These are phyloP conservation scores for Plasmodium chabaudi DNA, from an alignment of 169 alveolate species.

Conservation along the genomic window DNA sequence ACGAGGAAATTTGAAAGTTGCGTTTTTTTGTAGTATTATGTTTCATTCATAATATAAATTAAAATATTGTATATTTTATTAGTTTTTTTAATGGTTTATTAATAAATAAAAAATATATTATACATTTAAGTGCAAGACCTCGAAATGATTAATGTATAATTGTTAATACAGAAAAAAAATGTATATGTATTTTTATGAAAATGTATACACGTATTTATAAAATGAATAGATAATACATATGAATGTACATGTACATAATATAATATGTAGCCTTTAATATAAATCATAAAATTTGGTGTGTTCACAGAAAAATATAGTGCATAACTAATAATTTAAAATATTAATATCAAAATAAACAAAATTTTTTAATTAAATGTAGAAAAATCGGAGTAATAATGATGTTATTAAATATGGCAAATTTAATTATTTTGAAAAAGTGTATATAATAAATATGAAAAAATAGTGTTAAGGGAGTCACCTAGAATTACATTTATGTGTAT, in stretches of 20 bases:
- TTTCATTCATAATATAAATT: too few relatives aligned
- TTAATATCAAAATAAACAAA: constrained; percentile 39
- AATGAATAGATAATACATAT: not conserved
- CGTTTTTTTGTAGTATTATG: too few relatives aligned
- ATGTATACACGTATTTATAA: not conserved
- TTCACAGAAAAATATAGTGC: constrained; percentile 30
- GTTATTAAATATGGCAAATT: not conserved
- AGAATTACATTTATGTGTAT: not conserved
- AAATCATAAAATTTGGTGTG: constrained; percentile 30
- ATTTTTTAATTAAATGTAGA: constrained; percentile 1
- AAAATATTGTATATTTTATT: too few relatives aligned
- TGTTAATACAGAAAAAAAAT: constrained; percentile 70
- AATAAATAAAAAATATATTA: constrained; percentile 20
- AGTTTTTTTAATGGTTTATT: too few relatives aligned
- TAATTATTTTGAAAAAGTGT: too few relatives aligned
- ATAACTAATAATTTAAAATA: constrained; percentile 43
- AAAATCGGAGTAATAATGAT: constrained; percentile 6
- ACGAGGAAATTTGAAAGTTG: too few relatives aligned
- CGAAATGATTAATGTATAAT: constrained; percentile 7
- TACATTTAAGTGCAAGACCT: constrained; percentile 16
- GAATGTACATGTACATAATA: constrained; percentile 11
- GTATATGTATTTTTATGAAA: constrained; percentile 5
- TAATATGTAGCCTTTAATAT: constrained; percentile 9
- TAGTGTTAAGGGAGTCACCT: not conserved
- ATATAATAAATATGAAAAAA: not conserved